Evolutionary conservation across 805 yeast species (phyloP).

Genomic region (Barnettozyma siamensis): DNA sequence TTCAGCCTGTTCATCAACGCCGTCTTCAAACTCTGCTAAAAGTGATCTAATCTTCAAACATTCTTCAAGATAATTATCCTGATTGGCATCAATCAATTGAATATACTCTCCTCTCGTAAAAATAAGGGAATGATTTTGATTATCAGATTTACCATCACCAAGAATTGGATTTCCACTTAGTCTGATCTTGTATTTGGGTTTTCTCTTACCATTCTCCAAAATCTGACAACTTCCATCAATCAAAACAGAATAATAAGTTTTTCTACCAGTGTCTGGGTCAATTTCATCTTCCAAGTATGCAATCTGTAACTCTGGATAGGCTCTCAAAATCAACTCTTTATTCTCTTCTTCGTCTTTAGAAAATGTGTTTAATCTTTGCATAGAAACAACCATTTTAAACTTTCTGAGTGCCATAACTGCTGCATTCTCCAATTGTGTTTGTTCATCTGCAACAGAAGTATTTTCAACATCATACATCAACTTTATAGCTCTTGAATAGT

Average conservation of each 20-base stretch:
- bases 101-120: conserved; percentile 78
- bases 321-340: conserved; percentile 52
- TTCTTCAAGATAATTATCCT: conserved; percentile 77
- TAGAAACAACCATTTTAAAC: conserved; percentile 58
- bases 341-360: conserved; percentile 52
- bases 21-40: conserved; percentile 71
- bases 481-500: conserved; percentile 62
- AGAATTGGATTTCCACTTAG: conserved; percentile 77
- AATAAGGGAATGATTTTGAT: conserved; percentile 70
- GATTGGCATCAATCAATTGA: conserved; percentile 79
- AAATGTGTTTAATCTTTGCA: conserved; percentile 55
- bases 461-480: conserved; percentile 57
- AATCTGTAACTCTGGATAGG: conserved; percentile 63
- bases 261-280: conserved; percentile 30
- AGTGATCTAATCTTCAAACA: conserved; percentile 70
- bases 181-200: conserved; percentile 57
- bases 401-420: conserved; percentile 54
- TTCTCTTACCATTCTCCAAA: conserved; percentile 48
- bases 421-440: conserved; percentile 37
- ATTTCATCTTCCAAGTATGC: conserved; percentile 53
- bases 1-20: conserved; percentile 10
- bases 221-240: conserved; percentile 68
- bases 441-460: conserved; percentile 31
- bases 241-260: conserved; percentile 53
- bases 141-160: conserved; percentile 83